Conservation (phyloP, 192 early-diverging fungal genomes). For the Backusella westeae region DNA sequence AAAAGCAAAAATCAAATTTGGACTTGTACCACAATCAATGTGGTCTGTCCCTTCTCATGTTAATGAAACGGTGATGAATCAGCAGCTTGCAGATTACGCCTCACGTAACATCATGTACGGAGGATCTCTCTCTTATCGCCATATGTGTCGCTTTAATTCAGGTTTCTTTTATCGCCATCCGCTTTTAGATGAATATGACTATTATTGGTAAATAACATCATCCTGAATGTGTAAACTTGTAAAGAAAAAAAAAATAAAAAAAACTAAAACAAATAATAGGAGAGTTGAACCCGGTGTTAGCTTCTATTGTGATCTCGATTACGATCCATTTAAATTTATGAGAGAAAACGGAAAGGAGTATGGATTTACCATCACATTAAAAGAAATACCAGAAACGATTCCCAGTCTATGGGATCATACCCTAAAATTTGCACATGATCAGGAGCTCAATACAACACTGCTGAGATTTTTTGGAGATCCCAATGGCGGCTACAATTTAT, state of each 20-base stretch:
- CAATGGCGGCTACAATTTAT: constrained; percentile 53
- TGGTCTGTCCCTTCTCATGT: constrained; percentile 81
- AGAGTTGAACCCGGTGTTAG: constrained; percentile 75
- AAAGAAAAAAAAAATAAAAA: background rate
- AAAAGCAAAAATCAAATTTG: constrained; percentile 59
- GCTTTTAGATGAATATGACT: constrained; percentile 65
- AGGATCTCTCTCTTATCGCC: constrained; percentile 61
- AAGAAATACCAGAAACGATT: constrained; percentile 57
- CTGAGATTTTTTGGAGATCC: constrained; percentile 49
- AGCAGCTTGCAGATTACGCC: constrained; percentile 51
- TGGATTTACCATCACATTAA: constrained; percentile 60
- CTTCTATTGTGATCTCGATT: constrained; percentile 69
- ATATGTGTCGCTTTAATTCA: constrained; percentile 74
- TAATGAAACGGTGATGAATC: constrained; percentile 51
- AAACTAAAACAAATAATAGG: constrained; percentile 10
- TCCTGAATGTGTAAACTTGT: background rate
- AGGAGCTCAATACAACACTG: constrained; percentile 28
- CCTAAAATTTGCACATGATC: constrained; percentile 46
- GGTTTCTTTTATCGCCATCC: constrained; percentile 78
- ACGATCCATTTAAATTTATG: constrained; percentile 75
- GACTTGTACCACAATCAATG: constrained; percentile 43
- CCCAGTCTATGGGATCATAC: constrained; percentile 61
- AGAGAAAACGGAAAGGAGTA: constrained; percentile 63
- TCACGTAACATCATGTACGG: constrained; percentile 58
- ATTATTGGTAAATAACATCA: constrained; percentile 72